Conservation (phyloP, 139 green algal genomes). For the Eudorina sp. region DNA sequence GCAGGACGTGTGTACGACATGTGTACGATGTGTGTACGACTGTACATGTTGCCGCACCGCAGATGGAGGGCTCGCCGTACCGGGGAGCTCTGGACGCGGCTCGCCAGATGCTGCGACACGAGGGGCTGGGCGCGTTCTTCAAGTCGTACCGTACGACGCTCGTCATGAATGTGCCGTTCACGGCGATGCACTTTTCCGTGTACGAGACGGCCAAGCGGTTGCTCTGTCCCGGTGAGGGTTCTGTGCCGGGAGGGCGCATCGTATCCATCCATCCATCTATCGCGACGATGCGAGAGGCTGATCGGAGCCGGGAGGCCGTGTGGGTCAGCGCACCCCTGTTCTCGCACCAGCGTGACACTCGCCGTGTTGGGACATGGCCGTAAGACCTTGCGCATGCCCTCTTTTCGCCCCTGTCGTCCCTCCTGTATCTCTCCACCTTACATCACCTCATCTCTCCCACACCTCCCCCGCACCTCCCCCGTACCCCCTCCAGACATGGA, state of each 20-base stretch:
- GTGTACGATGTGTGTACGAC: no score
- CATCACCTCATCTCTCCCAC: not conserved
- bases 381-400: no score
- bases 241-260: not conserved
- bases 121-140: constrained; percentile 91
- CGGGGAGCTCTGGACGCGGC: constrained; percentile 76
- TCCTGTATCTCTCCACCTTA: not conserved
- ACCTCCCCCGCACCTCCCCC: not conserved
- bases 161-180: constrained; percentile 98
- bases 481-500: constrained; percentile 19
- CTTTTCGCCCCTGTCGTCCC: not conserved
- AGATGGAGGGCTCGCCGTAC: constrained; percentile 59
- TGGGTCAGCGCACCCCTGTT: no score
- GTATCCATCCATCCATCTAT: not conserved
- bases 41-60: not conserved
- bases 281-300: no score
- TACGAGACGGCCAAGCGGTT: constrained; percentile 94
- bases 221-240: constrained; percentile 54
- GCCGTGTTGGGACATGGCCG: no score
- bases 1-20: no score
- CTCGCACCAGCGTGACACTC: no score
- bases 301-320: no score
- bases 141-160: constrained; percentile 88
- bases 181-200: constrained; percentile 91
- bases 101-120: constrained; percentile 67